These are phyloP conservation scores for Nakazawaea peltata DNA, from an alignment of 805 yeast genomes.

Conservation along the genomic window DNA sequence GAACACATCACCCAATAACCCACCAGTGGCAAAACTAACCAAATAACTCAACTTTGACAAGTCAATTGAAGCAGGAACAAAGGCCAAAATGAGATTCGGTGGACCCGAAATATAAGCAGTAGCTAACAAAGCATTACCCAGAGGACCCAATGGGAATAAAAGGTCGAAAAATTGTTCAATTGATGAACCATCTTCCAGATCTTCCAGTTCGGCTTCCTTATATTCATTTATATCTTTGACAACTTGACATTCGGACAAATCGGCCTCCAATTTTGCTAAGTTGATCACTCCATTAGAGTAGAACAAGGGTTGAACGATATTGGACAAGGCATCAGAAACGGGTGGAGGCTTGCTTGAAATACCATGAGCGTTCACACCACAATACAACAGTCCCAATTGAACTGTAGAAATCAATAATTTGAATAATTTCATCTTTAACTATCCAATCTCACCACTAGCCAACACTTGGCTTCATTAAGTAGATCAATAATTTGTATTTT, in stretches of 20 bases:
- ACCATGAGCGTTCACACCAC: too few species aligned
- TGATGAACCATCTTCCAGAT: conserved; percentile 14
- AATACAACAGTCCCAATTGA: too few species aligned
- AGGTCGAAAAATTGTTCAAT: conserved; percentile 32
- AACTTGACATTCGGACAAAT: conserved; percentile 27
- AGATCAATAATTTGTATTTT: too few species aligned
- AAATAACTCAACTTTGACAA: conserved; percentile 42
- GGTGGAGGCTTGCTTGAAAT: too few species aligned
- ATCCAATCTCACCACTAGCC: too few species aligned
- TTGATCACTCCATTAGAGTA: conserved; percentile 36
- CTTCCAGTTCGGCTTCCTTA: conserved; percentile 8
- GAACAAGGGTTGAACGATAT: conserved; percentile 15
- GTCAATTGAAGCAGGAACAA: conserved; percentile 49
- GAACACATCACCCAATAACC: conserved; percentile 68
- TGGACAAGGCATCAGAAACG: too few species aligned
- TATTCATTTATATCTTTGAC: conserved; percentile 28
- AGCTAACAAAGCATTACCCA: conserved; percentile 54
- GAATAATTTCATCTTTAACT: too few species aligned
- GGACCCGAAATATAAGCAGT: conserved; percentile 58
- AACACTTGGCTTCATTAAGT: too few species aligned
- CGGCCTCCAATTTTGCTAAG: conserved; percentile 23
- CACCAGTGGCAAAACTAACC: conserved; percentile 72
- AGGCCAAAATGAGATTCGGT: conserved; percentile 48
- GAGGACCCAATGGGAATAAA: conserved; percentile 47
- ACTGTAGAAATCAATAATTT: too few species aligned